Base-by-base conservation (phyloP, 2,329 filamentous ascomycete species). In the Exophiala alcalophila region DNA sequence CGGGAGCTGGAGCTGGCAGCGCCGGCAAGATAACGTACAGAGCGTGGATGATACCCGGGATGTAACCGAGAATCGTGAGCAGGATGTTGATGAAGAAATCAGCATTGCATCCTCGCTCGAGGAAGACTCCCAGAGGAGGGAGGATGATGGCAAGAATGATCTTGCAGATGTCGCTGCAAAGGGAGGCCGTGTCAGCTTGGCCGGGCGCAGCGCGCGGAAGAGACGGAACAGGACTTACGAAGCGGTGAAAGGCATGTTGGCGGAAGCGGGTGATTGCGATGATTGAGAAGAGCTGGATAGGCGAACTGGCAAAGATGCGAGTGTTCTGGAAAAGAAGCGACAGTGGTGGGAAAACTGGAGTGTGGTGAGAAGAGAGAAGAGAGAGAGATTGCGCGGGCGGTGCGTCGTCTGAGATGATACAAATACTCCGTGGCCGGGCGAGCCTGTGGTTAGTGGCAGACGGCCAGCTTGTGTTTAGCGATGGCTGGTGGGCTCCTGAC, bases 31-130 rank as follows among this genome's bases (percentile, higher is more conserved):
- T n/a, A 45, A 78, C 80, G 54, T 80, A 94, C 73, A 94, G 71
- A 50, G 89, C 89, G 74, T 95, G 89, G 67, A 94, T 87, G 72
- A 94, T 90, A 67, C 88, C 86, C 54, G 84, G 84, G 60, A 90
- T 77, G 68, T 80, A 83, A 67, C 78, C 81, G 57, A 88, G 73
- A 58, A 87, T 80, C 58, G 87, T 94, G 70, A 94, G 73, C 61
- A 89, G 77, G 68, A 94, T 86, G 82, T 94, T 94, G 80, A 95
- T 94, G 69, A 91, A 74, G 61, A 95, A 74, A 65, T 94, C 86
- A 56, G 83, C 80, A 64, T 83, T 83, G 72, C 89, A 94, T 60
- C 89, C 89, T 58, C 84, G 81, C 83, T 95, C 89, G 57, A 95
- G 85, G 78, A 94, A 92, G 65, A 95, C 89, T 73, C 89, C 89